A percentile compares a stretch with the other conserved stretches of the same genome.
phyloP scores from a whole-genome alignment of 495 filamentous ascomycete genomes.

The Entonaema liquescens region DNA sequence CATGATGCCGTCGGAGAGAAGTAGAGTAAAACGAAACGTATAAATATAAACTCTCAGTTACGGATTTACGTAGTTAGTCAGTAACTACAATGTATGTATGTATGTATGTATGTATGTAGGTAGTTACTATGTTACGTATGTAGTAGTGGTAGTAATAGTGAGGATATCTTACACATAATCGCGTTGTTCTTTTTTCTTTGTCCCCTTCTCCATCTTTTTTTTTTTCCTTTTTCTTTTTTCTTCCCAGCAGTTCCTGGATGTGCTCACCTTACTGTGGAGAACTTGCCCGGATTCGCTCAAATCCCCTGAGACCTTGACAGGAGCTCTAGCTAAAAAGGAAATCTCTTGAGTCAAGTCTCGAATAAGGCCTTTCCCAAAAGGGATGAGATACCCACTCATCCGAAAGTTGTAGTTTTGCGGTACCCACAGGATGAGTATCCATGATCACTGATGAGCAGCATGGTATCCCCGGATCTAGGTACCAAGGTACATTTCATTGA shows the following conservation, averaged over 20 bases:
- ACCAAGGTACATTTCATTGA: conserved; percentile 22
- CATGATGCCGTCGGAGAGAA: not conserved
- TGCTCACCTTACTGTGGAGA: conserved; percentile 25
- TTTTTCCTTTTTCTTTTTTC: not conserved
- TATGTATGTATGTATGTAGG: too few species aligned
- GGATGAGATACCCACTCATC: conserved; percentile 7
- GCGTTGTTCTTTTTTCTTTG: not conserved
- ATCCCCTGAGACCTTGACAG: conserved; percentile 34
- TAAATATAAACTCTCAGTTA: not conserved
- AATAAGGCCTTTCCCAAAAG: conserved; percentile 27
- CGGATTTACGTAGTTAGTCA: not conserved
- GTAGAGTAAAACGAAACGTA: not conserved
- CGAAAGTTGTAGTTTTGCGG: conserved; percentile 21
- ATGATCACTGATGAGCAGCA: conserved; percentile 34
- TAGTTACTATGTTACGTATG: too few species aligned
- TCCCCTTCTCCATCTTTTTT: not conserved
- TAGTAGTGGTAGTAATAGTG: not conserved
- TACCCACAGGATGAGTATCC: conserved; percentile 27
- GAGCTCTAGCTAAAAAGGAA: conserved; percentile 37
- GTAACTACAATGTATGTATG: too few species aligned
- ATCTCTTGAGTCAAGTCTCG: conserved; percentile 37
- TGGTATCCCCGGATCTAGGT: conserved; percentile 42
- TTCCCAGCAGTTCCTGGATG: conserved; percentile 4
- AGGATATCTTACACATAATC: not conserved
- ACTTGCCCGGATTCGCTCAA: conserved; percentile 31